Conservation (phyloP, 192 early-diverging fungal genomes). For the Podila verticillata region DNA sequence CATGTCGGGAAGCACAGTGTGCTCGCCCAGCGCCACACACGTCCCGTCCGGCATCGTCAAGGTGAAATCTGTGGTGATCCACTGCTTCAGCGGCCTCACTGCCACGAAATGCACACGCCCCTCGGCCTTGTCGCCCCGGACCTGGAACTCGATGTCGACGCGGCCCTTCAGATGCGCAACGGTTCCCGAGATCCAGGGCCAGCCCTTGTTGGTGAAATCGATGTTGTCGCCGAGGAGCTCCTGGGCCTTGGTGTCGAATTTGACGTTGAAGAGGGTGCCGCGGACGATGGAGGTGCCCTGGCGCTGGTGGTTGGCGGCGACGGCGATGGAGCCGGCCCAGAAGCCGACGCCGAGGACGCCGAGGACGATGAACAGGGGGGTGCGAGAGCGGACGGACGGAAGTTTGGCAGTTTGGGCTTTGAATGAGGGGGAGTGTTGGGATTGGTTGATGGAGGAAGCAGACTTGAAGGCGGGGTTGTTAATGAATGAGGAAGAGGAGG, state of each 20-base stretch:
- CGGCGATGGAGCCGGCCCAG: constrained; percentile 62
- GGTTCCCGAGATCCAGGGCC: constrained; percentile 72
- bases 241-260: constrained; percentile 58
- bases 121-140: constrained; percentile 61
- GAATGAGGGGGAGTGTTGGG: constrained; percentile 32
- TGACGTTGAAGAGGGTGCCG: constrained; percentile 67
- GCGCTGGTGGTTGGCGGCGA: constrained; percentile 67
- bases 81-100: constrained; percentile 42
- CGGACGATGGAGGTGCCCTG: constrained; percentile 62
- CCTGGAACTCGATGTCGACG: constrained; percentile 62
- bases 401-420: constrained; percentile 36
- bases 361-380: constrained; percentile 30
- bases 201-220: constrained; percentile 58
- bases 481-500: background rate
- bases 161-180: constrained; percentile 70
- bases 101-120: constrained; percentile 54
- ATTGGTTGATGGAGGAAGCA: constrained; percentile 36
- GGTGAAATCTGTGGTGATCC: constrained; percentile 57
- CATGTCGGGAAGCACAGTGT: constrained; percentile 22
- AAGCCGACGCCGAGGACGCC: constrained; percentile 55
- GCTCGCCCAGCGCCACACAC: constrained; percentile 19
- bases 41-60: constrained; percentile 51
- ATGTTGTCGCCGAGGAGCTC: constrained; percentile 62
- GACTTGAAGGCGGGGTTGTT: constrained; percentile 41
- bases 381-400: constrained; percentile 29